phyloP scores from a whole-genome alignment of 371 early-diverging fungal genomes.

The Lichtheimia corymbifera region DNA sequence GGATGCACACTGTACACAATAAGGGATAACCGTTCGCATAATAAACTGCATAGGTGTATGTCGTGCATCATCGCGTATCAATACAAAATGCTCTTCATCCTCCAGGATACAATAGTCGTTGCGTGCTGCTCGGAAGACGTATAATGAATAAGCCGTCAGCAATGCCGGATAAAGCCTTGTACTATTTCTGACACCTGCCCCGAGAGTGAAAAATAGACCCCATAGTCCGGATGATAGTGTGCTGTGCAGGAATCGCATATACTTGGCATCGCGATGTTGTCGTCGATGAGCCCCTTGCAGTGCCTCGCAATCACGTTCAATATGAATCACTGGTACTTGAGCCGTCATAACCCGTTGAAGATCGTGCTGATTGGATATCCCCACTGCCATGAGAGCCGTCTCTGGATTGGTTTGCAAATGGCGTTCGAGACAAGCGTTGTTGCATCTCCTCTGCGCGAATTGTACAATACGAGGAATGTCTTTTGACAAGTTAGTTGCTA shows the following conservation, averaged over 20 bases:
- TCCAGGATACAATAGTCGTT: conserved; percentile 11
- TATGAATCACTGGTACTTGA: conserved; percentile 38
- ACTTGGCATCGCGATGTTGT: conserved; percentile 10
- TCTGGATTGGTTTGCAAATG: conserved; percentile 16
- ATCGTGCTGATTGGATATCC: conserved; percentile 42
- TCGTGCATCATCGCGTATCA: conserved; percentile 22
- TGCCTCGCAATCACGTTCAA: conserved; percentile 31
- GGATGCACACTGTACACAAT: conserved; percentile 10
- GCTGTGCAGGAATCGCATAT: conserved; percentile 1
- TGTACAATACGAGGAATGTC: conserved; percentile 27
- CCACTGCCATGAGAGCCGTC: conserved; percentile 29
- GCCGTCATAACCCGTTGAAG: conserved; percentile 21
- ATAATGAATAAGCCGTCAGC: conserved; percentile 16
- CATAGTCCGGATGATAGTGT: conserved; percentile 9
- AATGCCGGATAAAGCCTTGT: conserved; percentile 7
- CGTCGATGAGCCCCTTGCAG: conserved; percentile 29
- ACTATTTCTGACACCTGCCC: not conserved
- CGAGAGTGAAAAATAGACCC: conserved; percentile 12
- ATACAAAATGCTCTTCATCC: conserved; percentile 11
- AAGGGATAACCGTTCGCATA: conserved; percentile 4
- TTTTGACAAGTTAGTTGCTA: not conserved
- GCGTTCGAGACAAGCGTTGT: conserved; percentile 11
- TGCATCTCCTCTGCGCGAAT: conserved; percentile 17
- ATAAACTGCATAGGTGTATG: conserved; percentile 13
- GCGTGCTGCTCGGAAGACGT: conserved; percentile 10